Evolutionary conservation across 2,329 filamentous ascomycete species (phyloP), one percentile per base, ranked within the genome.

Genomic region (Neonectria hederae): DNA sequence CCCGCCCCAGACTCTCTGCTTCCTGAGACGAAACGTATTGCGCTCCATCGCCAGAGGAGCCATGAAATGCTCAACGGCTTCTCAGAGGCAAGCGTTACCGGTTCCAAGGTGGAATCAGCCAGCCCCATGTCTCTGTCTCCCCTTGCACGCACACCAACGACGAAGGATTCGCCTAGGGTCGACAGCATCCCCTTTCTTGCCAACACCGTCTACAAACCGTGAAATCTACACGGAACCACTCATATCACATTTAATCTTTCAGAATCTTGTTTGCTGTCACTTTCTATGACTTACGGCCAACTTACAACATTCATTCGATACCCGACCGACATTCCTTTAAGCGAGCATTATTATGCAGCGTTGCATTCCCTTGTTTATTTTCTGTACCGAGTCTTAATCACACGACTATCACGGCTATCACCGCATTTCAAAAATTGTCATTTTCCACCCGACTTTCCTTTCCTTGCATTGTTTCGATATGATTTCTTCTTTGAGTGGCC

Each of bases 141-240:
- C n/a, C 74, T 75, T 35, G 75, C 77, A 14, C 77, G 80, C 9
- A 75, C 75, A 24, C 78, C 78, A 21, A 77, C 76, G 13, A 67
- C 70, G 48, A 79, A 77, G 68, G 76, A 69, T 40, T 53, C 35
- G 66, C 72, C 54, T 62, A 68, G 68, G 30, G 71, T 69, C 7
- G 71, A 74, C 21, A 75, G 75, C 49, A 56, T 71, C 22, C 76
- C 85, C 24, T 80, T 86, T 54, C 80, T 87, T 48, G 83, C 83
- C 49, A 82, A 78, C 49, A 83, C 83, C 43, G 84, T 86, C 38
- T 86, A 86, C 73, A 80, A 80, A 58, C 82, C 83, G 46, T 77
- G 68, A 76, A 54, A 58, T 26, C 48, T 56, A 52, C 42, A 24
- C 42, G 57, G 30, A 59, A 54, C 28, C 24, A 56, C 11, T 38